These are phyloP conservation scores for Trichoderma arundinaceum DNA, from an alignment of 2,329 filamentous ascomycete species.

Conservation along the genomic window DNA sequence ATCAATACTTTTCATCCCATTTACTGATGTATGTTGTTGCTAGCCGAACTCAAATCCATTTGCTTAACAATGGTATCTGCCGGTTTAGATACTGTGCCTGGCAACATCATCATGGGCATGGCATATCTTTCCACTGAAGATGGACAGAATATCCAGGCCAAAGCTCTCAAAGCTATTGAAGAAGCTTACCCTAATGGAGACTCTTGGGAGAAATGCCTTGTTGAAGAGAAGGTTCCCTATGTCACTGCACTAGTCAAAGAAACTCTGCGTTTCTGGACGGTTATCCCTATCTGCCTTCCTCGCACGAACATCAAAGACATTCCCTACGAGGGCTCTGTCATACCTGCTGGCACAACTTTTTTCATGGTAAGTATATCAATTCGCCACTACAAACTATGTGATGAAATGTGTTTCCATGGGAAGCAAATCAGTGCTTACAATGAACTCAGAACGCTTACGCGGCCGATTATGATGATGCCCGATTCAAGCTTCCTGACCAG, in stretches of 20 bases:
- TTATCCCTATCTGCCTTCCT: constrained; percentile 79
- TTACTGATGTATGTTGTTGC: neutral
- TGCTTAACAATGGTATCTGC: constrained; percentile 83
- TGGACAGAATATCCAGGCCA: constrained; percentile 72
- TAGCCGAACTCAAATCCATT: constrained; percentile 78
- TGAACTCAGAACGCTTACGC: constrained; percentile 69
- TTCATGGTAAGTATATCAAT: constrained; percentile 64
- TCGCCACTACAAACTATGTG: neutral
- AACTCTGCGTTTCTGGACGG: constrained; percentile 76
- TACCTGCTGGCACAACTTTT: constrained; percentile 78
- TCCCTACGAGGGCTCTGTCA: constrained; percentile 66
- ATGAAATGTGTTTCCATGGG: neutral
- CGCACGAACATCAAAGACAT: constrained; percentile 75
- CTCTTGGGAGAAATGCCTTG: constrained; percentile 74
- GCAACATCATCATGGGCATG: constrained; percentile 79
- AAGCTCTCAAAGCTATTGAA: constrained; percentile 72
- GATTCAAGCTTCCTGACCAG: constrained; percentile 66
- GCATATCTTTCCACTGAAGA: constrained; percentile 72
- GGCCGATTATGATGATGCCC: constrained; percentile 71
- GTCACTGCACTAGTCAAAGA: constrained; percentile 81
- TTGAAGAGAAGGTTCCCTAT: constrained; percentile 78
- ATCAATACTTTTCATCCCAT: neutral
- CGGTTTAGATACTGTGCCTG: constrained; percentile 80
- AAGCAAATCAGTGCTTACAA: neutral
- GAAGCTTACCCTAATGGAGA: constrained; percentile 74